These are phyloP conservation scores for Inga leiocalycina DNA, from an alignment of 306 rosid genomes.

Conservation along the genomic window DNA sequence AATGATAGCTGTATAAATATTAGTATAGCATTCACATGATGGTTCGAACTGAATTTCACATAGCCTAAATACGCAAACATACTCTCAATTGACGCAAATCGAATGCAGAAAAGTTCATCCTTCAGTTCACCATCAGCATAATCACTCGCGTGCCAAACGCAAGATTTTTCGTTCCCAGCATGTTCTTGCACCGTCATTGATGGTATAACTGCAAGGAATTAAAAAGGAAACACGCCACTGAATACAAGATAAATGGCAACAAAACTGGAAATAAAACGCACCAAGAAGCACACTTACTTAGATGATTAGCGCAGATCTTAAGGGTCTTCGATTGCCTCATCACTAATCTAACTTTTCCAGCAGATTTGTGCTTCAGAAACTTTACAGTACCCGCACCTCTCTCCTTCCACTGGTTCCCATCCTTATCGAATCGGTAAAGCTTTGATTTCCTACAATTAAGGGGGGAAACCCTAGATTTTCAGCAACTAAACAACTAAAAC, in stretches of 20 bases:
- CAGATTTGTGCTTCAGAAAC: constrained; percentile 73
- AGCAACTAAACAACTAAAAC: not conserved
- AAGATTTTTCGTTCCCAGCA: constrained; percentile 93
- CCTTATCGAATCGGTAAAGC: constrained; percentile 92
- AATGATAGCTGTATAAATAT: not conserved
- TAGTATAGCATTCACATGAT: not conserved
- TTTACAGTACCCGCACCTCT: constrained; percentile 92
- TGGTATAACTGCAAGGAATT: constrained; percentile 57
- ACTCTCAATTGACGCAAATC: constrained; percentile 95
- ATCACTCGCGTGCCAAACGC: constrained; percentile 97
- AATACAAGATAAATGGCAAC: not conserved
- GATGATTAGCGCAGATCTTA: constrained; percentile 99
- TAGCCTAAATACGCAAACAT: constrained; percentile 28
- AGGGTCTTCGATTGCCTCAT: constrained; percentile 99
- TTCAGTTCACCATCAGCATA: constrained; percentile 96
- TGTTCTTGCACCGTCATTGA: constrained; percentile 88
- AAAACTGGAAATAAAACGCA: not conserved
- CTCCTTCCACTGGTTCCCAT: constrained; percentile 98
- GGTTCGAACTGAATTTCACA: not conserved
- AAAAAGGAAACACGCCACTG: not conserved
- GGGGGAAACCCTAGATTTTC: constrained; percentile 9
- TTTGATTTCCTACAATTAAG: constrained; percentile 66
- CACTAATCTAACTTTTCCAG: constrained; percentile 86
- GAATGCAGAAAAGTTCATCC: constrained; percentile 94
- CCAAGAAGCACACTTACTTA: constrained; percentile 50